These are phyloP conservation scores for Lasiosphaeria ovina DNA, from an alignment of 495 filamentous ascomycete genomes.

Conservation along the genomic window DNA sequence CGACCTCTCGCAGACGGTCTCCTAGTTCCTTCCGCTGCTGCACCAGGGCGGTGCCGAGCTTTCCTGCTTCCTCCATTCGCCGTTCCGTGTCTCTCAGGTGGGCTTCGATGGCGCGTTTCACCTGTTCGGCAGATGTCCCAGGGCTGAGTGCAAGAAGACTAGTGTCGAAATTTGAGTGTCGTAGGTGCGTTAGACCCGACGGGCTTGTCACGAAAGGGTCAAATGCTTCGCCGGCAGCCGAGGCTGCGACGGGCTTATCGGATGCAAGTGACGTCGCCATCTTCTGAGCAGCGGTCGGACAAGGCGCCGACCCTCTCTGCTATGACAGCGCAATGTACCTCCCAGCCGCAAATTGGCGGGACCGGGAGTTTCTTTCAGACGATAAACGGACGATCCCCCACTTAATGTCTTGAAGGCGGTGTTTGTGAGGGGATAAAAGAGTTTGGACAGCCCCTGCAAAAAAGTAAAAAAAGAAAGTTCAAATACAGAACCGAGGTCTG, in stretches of 20 bases:
- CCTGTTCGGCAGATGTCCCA: conserved; percentile 75
- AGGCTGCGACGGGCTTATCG: conserved; percentile 28
- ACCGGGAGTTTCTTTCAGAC: no score
- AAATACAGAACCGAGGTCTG: no score
- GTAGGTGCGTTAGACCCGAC: conserved; percentile 55
- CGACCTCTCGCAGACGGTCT: conserved; percentile 79
- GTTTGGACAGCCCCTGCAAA: no score
- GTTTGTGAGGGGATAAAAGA: no score
- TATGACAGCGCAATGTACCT: no score
- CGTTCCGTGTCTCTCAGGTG: conserved; percentile 89
- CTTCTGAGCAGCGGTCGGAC: conserved; percentile 13
- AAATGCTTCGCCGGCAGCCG: conserved; percentile 38
- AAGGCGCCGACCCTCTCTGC: not conserved
- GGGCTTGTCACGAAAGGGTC: conserved; percentile 51
- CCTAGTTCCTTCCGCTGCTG: conserved; percentile 78
- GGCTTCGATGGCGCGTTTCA: conserved; percentile 83
- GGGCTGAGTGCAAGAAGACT: conserved; percentile 76
- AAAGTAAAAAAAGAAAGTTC: no score
- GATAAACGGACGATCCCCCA: no score
- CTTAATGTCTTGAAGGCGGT: no score
- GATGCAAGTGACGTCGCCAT: conserved; percentile 37
- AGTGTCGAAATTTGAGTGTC: conserved; percentile 75
- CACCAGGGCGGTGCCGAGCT: conserved; percentile 79
- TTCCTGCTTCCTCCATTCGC: conserved; percentile 85
- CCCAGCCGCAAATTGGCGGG: no score